These are phyloP conservation scores for Irpex rosettiformis DNA, from an alignment of 1,284 basidiomycete species.

Conservation along the genomic window DNA sequence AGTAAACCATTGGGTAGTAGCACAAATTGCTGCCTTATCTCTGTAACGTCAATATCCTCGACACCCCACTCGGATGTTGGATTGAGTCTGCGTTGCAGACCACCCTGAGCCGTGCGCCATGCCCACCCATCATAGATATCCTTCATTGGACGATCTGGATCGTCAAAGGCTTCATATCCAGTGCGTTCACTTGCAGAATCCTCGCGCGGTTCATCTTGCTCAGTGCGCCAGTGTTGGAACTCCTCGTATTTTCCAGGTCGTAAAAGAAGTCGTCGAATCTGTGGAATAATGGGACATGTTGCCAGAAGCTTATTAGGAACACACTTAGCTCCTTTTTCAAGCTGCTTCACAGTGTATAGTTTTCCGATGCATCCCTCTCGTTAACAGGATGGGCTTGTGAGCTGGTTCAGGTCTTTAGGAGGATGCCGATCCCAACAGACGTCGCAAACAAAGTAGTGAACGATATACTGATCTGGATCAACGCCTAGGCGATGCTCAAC, in stretches of 20 bases:
- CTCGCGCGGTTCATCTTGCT: conserved; percentile 11
- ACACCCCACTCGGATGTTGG: conserved; percentile 10
- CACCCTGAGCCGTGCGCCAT: conserved; percentile 18
- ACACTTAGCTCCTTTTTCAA: conserved; percentile 1
- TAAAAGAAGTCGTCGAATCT: conserved; percentile 7
- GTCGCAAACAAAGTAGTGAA: background rate
- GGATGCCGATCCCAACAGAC: background rate
- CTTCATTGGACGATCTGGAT: conserved; percentile 2
- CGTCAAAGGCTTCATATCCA: too few species aligned
- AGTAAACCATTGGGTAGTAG: conserved; percentile 19
- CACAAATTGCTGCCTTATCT: conserved; percentile 19
- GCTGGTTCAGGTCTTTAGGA: background rate
- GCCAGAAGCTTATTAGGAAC: conserved; percentile 14
- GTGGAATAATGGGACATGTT: background rate
- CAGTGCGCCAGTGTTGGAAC: conserved; percentile 12
- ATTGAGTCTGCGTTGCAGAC: conserved; percentile 12
- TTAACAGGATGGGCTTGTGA: background rate
- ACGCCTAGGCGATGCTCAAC: background rate
- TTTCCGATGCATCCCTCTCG: too few species aligned
- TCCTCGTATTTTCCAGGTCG: conserved; percentile 15
- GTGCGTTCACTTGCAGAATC: background rate
- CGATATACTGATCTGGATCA: background rate
- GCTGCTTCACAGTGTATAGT: background rate
- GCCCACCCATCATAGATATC: conserved; percentile 23
- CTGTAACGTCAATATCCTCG: conserved; percentile 17